These are phyloP conservation scores for Apiospora arundinis DNA, from an alignment of 2,329 filamentous ascomycete species.

Conservation along the genomic window DNA sequence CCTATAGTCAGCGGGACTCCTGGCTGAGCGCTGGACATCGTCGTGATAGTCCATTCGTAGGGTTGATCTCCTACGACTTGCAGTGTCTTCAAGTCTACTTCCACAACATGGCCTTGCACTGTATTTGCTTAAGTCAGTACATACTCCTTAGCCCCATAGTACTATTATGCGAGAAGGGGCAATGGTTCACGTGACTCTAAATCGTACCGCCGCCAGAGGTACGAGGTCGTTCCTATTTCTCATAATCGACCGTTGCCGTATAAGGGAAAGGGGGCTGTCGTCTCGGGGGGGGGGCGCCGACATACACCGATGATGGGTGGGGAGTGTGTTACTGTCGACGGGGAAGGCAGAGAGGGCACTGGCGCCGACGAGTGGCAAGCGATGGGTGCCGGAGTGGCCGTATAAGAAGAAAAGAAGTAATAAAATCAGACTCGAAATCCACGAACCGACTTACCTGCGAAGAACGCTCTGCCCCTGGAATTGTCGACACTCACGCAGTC, in stretches of 20 bases:
- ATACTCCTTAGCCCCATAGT: not conserved
- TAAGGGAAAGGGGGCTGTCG: too few species aligned
- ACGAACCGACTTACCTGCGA: slow-evolving; percentile 65
- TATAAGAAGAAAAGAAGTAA: too few species aligned
- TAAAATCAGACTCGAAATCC: slow-evolving; percentile 27
- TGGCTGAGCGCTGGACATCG: slow-evolving; percentile 73
- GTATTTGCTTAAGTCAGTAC: not conserved
- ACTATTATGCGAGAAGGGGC: not conserved
- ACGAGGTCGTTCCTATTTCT: too few species aligned
- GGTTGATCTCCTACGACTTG: slow-evolving; percentile 70
- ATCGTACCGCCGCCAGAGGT: too few species aligned
- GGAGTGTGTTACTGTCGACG: too few species aligned
- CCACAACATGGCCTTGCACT: slow-evolving; percentile 64
- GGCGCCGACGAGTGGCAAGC: too few species aligned
- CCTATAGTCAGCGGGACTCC: slow-evolving; percentile 81
- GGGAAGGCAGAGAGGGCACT: too few species aligned
- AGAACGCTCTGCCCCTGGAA: slow-evolving; percentile 70
- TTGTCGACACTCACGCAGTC: slow-evolving; percentile 86
- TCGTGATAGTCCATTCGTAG: slow-evolving; percentile 84
- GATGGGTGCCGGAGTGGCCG: too few species aligned
- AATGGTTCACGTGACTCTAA: too few species aligned
- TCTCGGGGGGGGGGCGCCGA: too few species aligned
- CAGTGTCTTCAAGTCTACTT: slow-evolving; percentile 80
- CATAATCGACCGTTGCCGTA: too few species aligned
- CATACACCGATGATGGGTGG: too few species aligned